Conservation (phyloP, 2,329 filamentous ascomycete genomes). For the Claviceps pazoutovae region DNA sequence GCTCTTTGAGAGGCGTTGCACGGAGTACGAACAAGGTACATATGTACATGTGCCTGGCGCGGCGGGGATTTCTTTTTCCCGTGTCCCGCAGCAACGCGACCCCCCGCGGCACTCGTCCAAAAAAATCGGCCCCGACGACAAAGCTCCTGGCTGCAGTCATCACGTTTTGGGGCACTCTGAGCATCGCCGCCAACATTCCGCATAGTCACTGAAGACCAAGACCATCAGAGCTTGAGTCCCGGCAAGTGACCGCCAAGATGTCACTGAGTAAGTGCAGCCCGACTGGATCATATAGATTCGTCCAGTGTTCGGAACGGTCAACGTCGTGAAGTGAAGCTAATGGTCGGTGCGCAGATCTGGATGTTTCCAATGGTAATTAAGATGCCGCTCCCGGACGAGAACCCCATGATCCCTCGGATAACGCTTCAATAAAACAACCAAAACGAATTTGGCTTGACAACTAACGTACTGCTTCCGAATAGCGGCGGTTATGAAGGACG, state of each 20-base stretch:
- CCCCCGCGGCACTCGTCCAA: constrained; percentile 2
- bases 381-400: not conserved
- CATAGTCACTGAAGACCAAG: not conserved
- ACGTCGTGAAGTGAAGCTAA: constrained; percentile 21
- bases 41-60: not conserved
- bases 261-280: constrained; percentile 23
- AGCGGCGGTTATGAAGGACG: constrained; percentile 82
- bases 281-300: no score
- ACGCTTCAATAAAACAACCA: not conserved
- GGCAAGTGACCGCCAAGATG: constrained; percentile 20
- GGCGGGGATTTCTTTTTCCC: constrained; percentile 16
- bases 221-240: constrained; percentile 14
- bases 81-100: constrained; percentile 16
- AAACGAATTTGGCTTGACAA: not conserved
- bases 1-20: no score
- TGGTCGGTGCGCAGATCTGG: constrained; percentile 46
- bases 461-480: constrained; percentile 11
- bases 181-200: constrained; percentile 2
- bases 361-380: constrained; percentile 60
- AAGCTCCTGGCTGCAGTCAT: constrained; percentile 11
- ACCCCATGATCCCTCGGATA: no score
- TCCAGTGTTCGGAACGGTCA: constrained; percentile 3
- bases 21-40: no score
- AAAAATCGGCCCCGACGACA: constrained; percentile 20
- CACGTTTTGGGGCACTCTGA: constrained; percentile 10